These are phyloP conservation scores for Xylariomycetidae sp. DNA, from an alignment of 2,329 filamentous ascomycete species.

Conservation along the genomic window DNA sequence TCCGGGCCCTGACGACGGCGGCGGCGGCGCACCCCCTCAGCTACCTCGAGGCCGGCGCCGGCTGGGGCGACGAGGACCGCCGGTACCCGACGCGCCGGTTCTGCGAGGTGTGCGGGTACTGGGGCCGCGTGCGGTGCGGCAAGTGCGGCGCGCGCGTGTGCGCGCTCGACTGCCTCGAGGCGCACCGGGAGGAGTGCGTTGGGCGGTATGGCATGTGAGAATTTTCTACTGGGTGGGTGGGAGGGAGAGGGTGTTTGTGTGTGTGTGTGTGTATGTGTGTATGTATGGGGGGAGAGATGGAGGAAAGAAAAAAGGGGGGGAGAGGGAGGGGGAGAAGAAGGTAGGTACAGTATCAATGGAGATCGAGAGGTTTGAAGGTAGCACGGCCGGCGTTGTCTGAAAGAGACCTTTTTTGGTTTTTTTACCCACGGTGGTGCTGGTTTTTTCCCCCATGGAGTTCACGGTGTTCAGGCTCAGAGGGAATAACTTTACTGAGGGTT, in stretches of 20 bases:
- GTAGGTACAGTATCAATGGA: background rate
- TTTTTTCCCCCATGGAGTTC: no score
- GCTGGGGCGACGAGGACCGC: conserved; percentile 34
- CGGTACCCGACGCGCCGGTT: conserved; percentile 59
- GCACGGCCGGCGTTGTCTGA: no score
- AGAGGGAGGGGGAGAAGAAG: background rate
- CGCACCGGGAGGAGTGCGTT: conserved; percentile 68
- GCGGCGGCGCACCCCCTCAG: conserved; percentile 64
- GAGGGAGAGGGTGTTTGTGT: conserved; percentile 1
- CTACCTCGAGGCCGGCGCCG: conserved; percentile 59
- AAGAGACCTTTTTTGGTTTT: no score
- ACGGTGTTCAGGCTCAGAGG: no score
- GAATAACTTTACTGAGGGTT: no score
- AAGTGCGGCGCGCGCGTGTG: conserved; percentile 78
- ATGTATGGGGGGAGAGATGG: no score
- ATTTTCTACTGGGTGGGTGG: conserved; percentile 2
- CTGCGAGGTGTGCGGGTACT: conserved; percentile 78
- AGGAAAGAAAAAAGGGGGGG: background rate
- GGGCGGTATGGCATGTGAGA: conserved; percentile 47
- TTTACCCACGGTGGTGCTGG: no score
- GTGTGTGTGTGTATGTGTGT: conserved; percentile 5
- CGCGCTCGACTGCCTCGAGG: conserved; percentile 67
- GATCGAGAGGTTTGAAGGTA: no score
- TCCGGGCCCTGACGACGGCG: conserved; percentile 58
- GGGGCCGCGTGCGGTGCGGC: conserved; percentile 70